Percentiles rank a stretch among this genome's conserved stretches.
Conservation (phyloP, 2,329 filamentous ascomycete species). For the Fusarium camptoceras region DNA sequence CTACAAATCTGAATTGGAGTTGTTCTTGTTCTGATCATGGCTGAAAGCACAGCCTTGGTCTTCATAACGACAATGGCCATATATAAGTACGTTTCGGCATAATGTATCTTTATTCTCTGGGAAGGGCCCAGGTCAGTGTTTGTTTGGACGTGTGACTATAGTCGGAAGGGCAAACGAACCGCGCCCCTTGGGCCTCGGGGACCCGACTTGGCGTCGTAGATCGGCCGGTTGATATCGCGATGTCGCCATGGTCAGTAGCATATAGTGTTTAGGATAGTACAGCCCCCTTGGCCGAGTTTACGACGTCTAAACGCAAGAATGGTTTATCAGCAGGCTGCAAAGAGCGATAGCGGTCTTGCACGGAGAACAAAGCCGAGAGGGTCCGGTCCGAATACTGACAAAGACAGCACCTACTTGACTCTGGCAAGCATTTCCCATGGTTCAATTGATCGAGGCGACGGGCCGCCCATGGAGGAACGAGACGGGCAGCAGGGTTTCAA, state of each 20-base stretch:
- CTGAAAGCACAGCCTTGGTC: conserved; percentile 93
- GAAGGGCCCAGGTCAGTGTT: conserved; percentile 25
- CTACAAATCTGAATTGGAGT: conserved; percentile 62
- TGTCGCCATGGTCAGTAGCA: conserved; percentile 57
- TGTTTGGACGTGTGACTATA: conserved; percentile 5
- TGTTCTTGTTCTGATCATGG: conserved; percentile 77
- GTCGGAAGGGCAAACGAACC: conserved; percentile 54
- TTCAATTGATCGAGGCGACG: conserved; percentile 57
- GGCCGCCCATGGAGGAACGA: conserved; percentile 57
- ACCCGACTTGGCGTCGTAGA: conserved; percentile 65
- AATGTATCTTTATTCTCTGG: conserved; percentile 87
- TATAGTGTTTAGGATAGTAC: conserved; percentile 43
- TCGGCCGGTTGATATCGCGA: conserved; percentile 60
- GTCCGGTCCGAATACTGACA: conserved; percentile 27
- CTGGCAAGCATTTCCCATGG: conserved; percentile 61
- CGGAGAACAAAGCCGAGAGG: conserved; percentile 6
- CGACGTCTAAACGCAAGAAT: conserved; percentile 52
- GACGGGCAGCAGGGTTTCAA: conserved; percentile 35
- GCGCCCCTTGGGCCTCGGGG: conserved; percentile 67
- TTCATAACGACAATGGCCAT: conserved; percentile 92
- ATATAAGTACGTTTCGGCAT: conserved; percentile 93
- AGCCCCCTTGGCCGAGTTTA: conserved; percentile 56
- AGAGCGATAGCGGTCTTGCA: not conserved
- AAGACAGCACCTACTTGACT: conserved; percentile 56
- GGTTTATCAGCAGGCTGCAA: conserved; percentile 26